These are phyloP conservation scores for Mucor mucedo DNA, from an alignment of 371 early-diverging fungal species.

Conservation along the genomic window DNA sequence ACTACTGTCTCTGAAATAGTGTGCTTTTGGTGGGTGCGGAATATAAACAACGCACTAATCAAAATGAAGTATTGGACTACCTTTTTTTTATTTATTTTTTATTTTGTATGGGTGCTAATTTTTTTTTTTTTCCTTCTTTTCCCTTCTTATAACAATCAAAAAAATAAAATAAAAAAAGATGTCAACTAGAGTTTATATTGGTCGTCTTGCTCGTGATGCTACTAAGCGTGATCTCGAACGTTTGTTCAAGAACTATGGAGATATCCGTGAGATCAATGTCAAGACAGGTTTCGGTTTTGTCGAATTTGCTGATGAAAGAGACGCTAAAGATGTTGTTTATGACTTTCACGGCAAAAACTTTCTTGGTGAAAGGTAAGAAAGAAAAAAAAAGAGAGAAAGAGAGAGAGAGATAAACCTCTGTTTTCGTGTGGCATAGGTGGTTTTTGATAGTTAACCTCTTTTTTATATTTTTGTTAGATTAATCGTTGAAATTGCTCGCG, in stretches of 20 bases:
- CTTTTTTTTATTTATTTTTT: no score
- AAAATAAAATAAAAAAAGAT: conserved; percentile 4
- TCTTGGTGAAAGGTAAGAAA: conserved; percentile 73
- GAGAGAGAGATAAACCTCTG: no score
- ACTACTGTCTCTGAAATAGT: no score
- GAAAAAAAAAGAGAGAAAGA: not conserved
- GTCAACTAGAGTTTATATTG: conserved; percentile 75
- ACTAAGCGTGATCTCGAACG: conserved; percentile 72
- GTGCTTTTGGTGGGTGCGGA: no score
- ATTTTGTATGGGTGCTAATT: not conserved
- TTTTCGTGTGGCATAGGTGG: no score
- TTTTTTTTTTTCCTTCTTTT: not conserved
- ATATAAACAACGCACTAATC: no score
- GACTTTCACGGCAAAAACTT: conserved; percentile 73
- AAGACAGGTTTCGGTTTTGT: conserved; percentile 83
- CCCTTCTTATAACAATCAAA: not conserved
- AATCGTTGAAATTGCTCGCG: conserved; percentile 78
- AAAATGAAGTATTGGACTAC: no score
- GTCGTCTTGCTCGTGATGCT: conserved; percentile 72
- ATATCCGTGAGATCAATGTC: conserved; percentile 75
- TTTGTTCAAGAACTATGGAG: conserved; percentile 70
- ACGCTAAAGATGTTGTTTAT: conserved; percentile 80
- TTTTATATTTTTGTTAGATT: conserved; percentile 44
- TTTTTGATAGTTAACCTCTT: no score
- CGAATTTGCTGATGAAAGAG: conserved; percentile 72